phyloP scores from a whole-genome alignment of 495 filamentous ascomycete species.

The Barbatosphaeria neglecta region DNA sequence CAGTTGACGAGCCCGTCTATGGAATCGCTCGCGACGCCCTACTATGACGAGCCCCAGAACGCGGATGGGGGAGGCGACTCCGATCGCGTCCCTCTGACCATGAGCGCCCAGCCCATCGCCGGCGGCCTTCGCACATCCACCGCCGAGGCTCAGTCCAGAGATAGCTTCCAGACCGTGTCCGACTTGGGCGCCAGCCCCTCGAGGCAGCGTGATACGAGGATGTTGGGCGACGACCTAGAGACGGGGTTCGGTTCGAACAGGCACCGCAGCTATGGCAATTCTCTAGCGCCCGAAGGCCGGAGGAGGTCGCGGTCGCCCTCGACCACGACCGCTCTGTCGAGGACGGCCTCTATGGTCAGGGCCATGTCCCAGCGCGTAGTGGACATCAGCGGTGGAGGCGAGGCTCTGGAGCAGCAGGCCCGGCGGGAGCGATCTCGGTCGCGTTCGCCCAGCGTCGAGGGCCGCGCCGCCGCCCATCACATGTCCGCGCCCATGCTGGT shows the following conservation, averaged over 20 bases:
- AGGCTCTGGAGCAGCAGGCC: conserved; percentile 67
- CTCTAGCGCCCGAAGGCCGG: conserved; percentile 30
- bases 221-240: conserved; percentile 40
- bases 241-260: conserved; percentile 30
- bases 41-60: conserved; percentile 41
- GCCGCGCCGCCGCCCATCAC: conserved; percentile 18
- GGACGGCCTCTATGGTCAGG: conserved; percentile 85
- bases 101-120: conserved; percentile 51
- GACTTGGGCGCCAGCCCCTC: conserved; percentile 30
- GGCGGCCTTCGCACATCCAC: conserved; percentile 39
- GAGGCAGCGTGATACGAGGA: conserved; percentile 29
- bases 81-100: conserved; percentile 58
- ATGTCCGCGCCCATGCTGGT: conserved; percentile 40
- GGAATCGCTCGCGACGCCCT: conserved; percentile 24
- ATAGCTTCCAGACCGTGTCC: conserved; percentile 50
- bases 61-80: conserved; percentile 51
- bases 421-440: conserved; percentile 54
- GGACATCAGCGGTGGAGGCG: conserved; percentile 77
- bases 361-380: conserved; percentile 97
- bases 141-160: conserved; percentile 46
- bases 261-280: conserved; percentile 35
- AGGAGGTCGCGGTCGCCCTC: conserved; percentile 45
- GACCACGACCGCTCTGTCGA: conserved; percentile 52
- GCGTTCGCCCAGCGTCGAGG: conserved; percentile 33
- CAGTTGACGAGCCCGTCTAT: conserved; percentile 17